Base-by-base conservation (phyloP, 257 asterid species). In the Marsdenia floribunda region DNA sequence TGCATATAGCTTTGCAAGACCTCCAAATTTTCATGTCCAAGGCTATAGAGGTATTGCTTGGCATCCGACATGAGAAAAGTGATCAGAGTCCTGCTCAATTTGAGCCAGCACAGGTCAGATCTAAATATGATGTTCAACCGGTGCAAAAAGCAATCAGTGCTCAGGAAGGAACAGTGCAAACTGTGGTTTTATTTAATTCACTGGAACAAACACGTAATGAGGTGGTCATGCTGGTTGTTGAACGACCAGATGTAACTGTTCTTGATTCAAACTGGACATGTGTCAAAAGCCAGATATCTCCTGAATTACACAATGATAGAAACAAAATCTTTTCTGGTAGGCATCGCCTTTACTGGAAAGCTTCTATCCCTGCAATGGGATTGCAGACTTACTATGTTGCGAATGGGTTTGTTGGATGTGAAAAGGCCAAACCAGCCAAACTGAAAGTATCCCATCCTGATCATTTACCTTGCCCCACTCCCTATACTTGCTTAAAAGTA, bases 241-340 rank as follows among this genome's bases (percentile, higher is more conserved):
- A 90, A 75, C 85, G 97, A 75, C 96, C 98, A 3, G 96, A 92
- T 77, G 97, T 90, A 44, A 95, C 99, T 8, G 90, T 95, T 66
- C 76, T 95, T 83, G 99, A 95, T 83, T 87, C 96, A 5, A 95
- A 95, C 81, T 95, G 98, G 99, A 95, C 99, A 4, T 95, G 98
- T 81, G 92, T 92, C 80, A 95, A 83, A 85, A 95, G 99, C 85
- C 99, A 92, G 85, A 86, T 92, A 61, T 90, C 98, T 80, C 99
- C 98, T 19, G 98, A 95, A 77, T 70, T 92, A 59, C 82, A 52
- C 68, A 93, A 88, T 52, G 89, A 84, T 74, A 75, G 75, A 75
- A 77, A 47, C 80, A 86, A 57, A 21, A 52, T 86, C 54, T 92
- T 95, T 79, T 83, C 99, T 6, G 93, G 93, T 63, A 92, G 85